Percentiles rank a stretch among this genome's conserved stretches.
Evolutionary conservation across 164 flowering plant genomes (phyloP).

Genomic region (Aristolochia contorta): DNA sequence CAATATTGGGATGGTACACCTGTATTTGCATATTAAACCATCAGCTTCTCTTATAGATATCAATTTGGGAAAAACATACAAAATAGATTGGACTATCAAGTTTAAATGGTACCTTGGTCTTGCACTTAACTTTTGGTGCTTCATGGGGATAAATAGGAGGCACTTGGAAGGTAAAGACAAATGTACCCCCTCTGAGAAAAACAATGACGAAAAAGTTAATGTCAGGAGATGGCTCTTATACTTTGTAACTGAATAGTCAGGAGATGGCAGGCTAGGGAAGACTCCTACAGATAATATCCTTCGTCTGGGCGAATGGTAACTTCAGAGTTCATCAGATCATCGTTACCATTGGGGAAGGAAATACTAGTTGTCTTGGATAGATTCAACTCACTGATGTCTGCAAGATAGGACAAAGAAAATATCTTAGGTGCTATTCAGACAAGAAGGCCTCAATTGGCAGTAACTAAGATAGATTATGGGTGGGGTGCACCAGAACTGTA

Average conservation of each 20-base stretch:
- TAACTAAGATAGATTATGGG: neutral
- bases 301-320: slow-evolving; percentile 60
- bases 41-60: neutral
- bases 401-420: neutral
- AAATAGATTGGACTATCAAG: neutral
- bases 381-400: slow-evolving; percentile 65
- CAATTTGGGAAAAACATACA: neutral
- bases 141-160: slow-evolving; percentile 61
- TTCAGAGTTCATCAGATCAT: slow-evolving; percentile 70
- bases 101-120: slow-evolving; percentile 46
- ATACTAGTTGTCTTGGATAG: slow-evolving; percentile 50
- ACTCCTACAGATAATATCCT: slow-evolving; percentile 57
- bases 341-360: slow-evolving; percentile 60
- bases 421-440: neutral
- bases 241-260: too few species aligned
- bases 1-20: slow-evolving; percentile 85
- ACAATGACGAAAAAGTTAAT: too few species aligned
- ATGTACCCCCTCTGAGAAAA: slow-evolving; percentile 40
- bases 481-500: too few species aligned
- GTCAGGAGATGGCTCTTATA: too few species aligned
- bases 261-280: neutral
- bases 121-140: slow-evolving; percentile 75
- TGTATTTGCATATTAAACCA: slow-evolving; percentile 10
- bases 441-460: too few species aligned
- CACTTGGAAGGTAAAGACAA: slow-evolving; percentile 51